Percentiles rank a stretch among this genome's conserved stretches.
phyloP scores from a whole-genome alignment of 192 early-diverging fungal species.

The Coemansia sp. region DNA sequence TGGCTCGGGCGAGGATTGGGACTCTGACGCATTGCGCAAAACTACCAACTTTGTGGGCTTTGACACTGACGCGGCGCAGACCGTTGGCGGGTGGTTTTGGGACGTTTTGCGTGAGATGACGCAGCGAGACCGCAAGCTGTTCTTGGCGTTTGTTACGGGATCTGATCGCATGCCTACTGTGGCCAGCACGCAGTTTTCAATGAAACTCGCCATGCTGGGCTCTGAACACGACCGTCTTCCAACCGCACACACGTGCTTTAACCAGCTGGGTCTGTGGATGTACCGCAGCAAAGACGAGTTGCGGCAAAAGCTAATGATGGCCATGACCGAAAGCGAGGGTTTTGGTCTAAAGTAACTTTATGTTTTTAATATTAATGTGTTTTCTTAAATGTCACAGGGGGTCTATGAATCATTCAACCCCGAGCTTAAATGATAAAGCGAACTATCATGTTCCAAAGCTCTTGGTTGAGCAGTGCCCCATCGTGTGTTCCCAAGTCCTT shows the following conservation, averaged over 20 bases:
- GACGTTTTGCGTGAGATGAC: conserved; percentile 68
- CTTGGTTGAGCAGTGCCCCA: conserved; percentile 11
- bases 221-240: conserved; percentile 69
- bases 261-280: conserved; percentile 81
- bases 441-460: conserved; percentile 33
- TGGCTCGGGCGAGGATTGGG: conserved; percentile 67
- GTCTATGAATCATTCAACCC: too few species aligned
- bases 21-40: conserved; percentile 26
- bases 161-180: conserved; percentile 86
- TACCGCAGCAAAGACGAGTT: conserved; percentile 72
- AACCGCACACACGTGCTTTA: conserved; percentile 93
- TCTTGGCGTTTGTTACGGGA: conserved; percentile 88
- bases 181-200: conserved; percentile 54
- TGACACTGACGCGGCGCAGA: neutral
- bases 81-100: conserved; percentile 75
- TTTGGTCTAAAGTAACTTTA: conserved; percentile 70
- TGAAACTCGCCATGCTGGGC: conserved; percentile 74
- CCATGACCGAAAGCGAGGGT: conserved; percentile 77
- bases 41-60: conserved; percentile 58
- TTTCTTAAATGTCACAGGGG: neutral
- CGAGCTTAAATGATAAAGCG: conserved; percentile 10
- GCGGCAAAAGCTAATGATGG: conserved; percentile 63
- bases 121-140: conserved; percentile 63
- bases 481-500: conserved; percentile 33
- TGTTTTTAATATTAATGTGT: neutral